Evolutionary conservation across 768 basidiomycete genomes (phyloP), one percentile per base, ranked within the genome.

Genomic region (Phlebiopsis flavidoalba): DNA sequence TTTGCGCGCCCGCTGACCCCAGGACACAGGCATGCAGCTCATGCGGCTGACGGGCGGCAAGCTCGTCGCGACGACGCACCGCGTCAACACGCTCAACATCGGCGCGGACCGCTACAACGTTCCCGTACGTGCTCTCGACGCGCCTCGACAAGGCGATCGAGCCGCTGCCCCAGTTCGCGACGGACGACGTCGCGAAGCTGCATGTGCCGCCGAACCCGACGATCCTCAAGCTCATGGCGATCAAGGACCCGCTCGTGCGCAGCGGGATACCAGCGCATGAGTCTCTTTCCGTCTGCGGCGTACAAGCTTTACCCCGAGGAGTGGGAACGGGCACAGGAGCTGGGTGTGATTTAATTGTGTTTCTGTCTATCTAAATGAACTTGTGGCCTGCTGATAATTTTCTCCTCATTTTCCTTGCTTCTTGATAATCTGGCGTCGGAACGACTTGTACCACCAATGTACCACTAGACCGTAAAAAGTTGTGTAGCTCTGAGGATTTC

Each of bases 31-130:
- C 33, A 53, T 70, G 60, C 71, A 72, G 56, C 67, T 72, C 15
- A 71, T 71, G 70, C 64, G 61, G 53, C 64, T 72, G 1, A 72
- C 69, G 3, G 70, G 69, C 48, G 69, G 71, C 0, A 64, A 64
- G 33, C 65, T 71, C 35, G 69, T 72, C 45, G 71, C 71, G 14
- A 71, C 71, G 0, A 62, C 66, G 12, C 71, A 72, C 57, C 67
- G 71, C 47, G 70, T 72, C 36, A 72, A 72, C 71, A 71, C 71
- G n/a, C 64, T 72, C 43, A 67, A 69, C 59, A 69, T 72, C 49
- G 58, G 66, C 21, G 50, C 66, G 40, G 70, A 71, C 55, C 66
- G 67, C 21, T 70, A 67, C 58, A n/a, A 72, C 71, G 2, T 70
- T 72, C 40, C 69, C 70, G 14, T 71, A 72, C 51, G 69, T 69